A percentile compares a stretch with the other conserved stretches of the same genome.
These are phyloP conservation scores for Ustilaginoidea virens DNA, from an alignment of 2,329 filamentous ascomycete genomes.

Conservation along the genomic window DNA sequence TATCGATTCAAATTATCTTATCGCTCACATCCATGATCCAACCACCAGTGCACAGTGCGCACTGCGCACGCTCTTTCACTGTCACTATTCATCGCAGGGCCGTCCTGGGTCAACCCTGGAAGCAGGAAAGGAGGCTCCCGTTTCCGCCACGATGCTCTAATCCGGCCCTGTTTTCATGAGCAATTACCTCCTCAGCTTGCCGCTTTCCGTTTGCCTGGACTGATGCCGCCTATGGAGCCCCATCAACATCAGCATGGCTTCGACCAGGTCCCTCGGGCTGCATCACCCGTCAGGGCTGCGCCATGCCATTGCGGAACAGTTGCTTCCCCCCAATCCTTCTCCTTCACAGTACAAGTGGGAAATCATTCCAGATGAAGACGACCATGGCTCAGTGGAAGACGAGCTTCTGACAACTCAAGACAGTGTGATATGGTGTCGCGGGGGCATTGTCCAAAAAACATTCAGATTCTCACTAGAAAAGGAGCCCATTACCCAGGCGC, in stretches of 20 bases:
- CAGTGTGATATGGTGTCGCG: conserved; percentile 80
- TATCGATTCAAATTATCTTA: too few relatives aligned
- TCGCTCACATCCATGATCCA: too few relatives aligned
- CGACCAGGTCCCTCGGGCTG: conserved; percentile 77
- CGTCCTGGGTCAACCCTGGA: too few relatives aligned
- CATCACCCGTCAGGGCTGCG: conserved; percentile 75
- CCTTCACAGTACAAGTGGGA: conserved; percentile 63
- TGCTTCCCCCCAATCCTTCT: conserved; percentile 53
- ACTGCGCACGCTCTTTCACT: too few relatives aligned
- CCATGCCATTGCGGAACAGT: conserved; percentile 67
- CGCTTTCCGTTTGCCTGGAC: background rate
- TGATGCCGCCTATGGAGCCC: conserved; percentile 17
- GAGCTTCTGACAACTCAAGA: conserved; percentile 63
- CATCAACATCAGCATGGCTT: conserved; percentile 50
- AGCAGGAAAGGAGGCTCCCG: too few relatives aligned
- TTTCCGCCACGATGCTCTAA: too few relatives aligned
- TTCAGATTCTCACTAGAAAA: conserved; percentile 80
- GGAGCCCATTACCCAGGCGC: conserved; percentile 70
- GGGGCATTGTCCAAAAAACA: conserved; percentile 67
- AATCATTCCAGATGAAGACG: conserved; percentile 29
- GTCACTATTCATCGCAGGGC: too few relatives aligned
- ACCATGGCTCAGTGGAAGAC: conserved; percentile 43
- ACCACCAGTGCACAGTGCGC: too few relatives aligned
- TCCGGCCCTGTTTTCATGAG: background rate
- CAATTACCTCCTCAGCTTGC: background rate